Conservation (phyloP, 108 stramenopile species). For the Skeletonema menzelii region DNA sequence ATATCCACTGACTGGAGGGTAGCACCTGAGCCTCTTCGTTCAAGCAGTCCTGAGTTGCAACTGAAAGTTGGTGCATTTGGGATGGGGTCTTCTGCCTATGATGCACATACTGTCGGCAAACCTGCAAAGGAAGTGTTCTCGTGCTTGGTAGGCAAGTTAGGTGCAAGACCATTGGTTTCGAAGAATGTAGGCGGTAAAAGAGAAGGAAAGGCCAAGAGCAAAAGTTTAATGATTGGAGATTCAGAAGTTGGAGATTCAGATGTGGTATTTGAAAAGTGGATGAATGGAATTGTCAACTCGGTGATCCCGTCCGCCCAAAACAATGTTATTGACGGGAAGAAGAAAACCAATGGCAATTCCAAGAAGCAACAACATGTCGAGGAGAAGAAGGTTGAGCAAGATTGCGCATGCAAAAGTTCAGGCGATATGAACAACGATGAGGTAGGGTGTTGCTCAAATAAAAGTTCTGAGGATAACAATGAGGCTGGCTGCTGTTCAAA, state of each 20-base stretch:
- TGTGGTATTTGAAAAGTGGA: constrained; percentile 50
- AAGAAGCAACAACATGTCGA: constrained; percentile 6
- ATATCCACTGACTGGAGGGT: constrained; percentile 83
- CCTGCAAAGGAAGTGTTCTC: constrained; percentile 75
- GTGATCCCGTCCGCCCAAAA: not conserved
- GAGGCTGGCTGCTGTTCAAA: constrained; percentile 6
- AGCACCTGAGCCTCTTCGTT: constrained; percentile 68
- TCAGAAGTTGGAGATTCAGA: constrained; percentile 71
- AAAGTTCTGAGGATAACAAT: constrained; percentile 24
- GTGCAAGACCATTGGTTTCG: constrained; percentile 56
- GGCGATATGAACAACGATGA: constrained; percentile 1
- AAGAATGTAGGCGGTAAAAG: constrained; percentile 20
- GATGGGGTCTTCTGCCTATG: constrained; percentile 87
- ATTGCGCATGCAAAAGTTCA: constrained; percentile 19
- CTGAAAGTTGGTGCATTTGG: constrained; percentile 53
- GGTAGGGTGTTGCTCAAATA: constrained; percentile 5
- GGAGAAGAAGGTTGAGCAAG: constrained; percentile 1
- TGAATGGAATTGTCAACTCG: constrained; percentile 33
- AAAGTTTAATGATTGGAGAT: constrained; percentile 64
- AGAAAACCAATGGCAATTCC: not conserved
- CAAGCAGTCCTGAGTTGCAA: constrained; percentile 7
- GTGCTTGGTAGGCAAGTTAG: constrained; percentile 54
- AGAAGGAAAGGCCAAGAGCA: constrained; percentile 9
- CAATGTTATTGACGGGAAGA: not conserved
- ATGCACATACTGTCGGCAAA: constrained; percentile 68